phyloP scores from a whole-genome alignment of 768 basidiomycete species.

The Cystobasidium tubakii region DNA sequence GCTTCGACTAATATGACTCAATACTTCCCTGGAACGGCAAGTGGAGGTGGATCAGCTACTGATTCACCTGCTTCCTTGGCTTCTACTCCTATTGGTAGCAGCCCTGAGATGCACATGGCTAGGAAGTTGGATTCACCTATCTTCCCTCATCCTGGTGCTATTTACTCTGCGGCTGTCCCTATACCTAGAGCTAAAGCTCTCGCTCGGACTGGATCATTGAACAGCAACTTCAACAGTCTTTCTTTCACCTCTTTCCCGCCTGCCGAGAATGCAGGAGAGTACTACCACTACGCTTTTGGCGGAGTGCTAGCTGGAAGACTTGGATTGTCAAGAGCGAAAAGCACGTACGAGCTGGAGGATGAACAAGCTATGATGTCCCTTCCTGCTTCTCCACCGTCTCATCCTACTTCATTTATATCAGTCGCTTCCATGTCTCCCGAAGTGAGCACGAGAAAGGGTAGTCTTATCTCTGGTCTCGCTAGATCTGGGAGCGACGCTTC shows the following conservation, averaged over 20 bases:
- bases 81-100: not conserved
- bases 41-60: not conserved
- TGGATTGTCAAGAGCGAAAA: not conserved
- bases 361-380: not conserved
- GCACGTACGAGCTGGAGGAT: not conserved
- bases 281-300: too few relatives aligned
- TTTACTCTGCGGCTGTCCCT: not conserved
- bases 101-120: not conserved
- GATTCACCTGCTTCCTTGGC: not conserved
- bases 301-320: not conserved
- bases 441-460: not conserved
- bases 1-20: not conserved
- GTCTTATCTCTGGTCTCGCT: not conserved
- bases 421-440: not conserved
- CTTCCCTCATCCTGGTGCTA: not conserved
- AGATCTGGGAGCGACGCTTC: not conserved
- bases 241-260: not conserved
- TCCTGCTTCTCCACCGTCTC: slow-evolving; percentile 14
- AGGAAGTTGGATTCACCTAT: not conserved
- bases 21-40: not conserved
- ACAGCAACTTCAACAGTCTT: not conserved
- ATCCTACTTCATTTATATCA: slow-evolving; percentile 3
- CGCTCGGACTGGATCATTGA: not conserved
- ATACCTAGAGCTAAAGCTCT: not conserved
- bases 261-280: not conserved